Evolutionary conservation across 202 grass and related monocot genomes (phyloP).

Genomic region (Zizania palustris): DNA sequence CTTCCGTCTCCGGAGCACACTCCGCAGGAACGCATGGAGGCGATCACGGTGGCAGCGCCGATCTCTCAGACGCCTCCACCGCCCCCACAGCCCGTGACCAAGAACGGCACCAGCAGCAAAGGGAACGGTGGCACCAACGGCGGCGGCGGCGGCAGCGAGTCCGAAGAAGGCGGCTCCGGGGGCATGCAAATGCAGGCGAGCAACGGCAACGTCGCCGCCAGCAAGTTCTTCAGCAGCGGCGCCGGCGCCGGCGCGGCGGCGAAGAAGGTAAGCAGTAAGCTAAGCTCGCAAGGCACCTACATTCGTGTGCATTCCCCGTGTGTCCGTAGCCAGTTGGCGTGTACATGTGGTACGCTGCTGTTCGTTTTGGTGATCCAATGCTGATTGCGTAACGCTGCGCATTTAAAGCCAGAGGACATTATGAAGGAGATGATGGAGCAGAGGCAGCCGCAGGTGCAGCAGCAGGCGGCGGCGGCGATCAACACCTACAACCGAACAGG

Average conservation of each 20-base stretch:
- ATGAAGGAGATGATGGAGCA: conserved; percentile 75
- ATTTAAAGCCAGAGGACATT: conserved; percentile 83
- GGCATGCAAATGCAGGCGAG: conserved; percentile 52
- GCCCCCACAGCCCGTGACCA: conserved; percentile 35
- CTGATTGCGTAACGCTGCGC: conserved; percentile 58
- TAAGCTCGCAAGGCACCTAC: not conserved
- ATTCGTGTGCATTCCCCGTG: conserved; percentile 25
- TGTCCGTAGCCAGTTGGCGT: conserved; percentile 45
- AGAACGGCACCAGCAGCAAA: conserved; percentile 42
- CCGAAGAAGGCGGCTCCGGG: conserved; percentile 24
- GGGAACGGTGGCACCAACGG: conserved; percentile 4
- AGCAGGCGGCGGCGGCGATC: conserved; percentile 34
- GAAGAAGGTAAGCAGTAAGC: conserved; percentile 73
- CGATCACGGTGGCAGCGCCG: conserved; percentile 42
- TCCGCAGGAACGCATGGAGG: not conserved
- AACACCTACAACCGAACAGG: conserved; percentile 49
- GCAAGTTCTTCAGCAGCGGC: conserved; percentile 24
- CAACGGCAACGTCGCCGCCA: conserved; percentile 44
- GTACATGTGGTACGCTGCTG: conserved; percentile 64
- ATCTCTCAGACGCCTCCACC: conserved; percentile 58
- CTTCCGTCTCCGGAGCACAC: not conserved
- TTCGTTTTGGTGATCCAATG: conserved; percentile 66
- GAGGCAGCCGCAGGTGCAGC: conserved; percentile 26
- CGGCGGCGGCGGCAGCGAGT: not conserved
- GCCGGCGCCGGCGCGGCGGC: conserved; percentile 5